Conservation (phyloP, 2,329 filamentous ascomycete species). For the Didymosphaeria variabile region DNA sequence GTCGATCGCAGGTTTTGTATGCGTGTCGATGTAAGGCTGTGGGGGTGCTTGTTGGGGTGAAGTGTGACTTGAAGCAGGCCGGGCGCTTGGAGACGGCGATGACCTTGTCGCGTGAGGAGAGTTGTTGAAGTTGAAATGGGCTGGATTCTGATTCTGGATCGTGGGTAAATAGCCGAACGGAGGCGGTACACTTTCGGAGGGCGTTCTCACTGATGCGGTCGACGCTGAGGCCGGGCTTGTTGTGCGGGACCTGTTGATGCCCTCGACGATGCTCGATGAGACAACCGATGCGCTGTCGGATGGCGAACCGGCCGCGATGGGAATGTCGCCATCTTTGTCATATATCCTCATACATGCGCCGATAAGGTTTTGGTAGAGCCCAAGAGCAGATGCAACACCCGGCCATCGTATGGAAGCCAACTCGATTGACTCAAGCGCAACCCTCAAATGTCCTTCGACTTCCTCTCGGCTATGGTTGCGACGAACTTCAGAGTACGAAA, state of each 20-base stretch:
- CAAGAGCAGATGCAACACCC: conserved; percentile 82
- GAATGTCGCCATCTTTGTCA: conserved; percentile 66
- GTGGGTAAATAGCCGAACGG: conserved; percentile 50
- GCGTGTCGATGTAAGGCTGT: conserved; percentile 39
- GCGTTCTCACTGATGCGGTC: conserved; percentile 49
- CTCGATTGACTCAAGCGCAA: conserved; percentile 80
- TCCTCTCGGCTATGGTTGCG: conserved; percentile 75
- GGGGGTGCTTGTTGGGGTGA: conserved; percentile 36
- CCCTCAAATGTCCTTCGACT: conserved; percentile 76
- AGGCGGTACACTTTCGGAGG: conserved; percentile 41
- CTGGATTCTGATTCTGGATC: conserved; percentile 39
- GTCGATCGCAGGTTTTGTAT: conserved; percentile 42
- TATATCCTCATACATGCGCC: conserved; percentile 89
- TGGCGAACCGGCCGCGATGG: conserved; percentile 58
- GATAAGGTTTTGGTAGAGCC: conserved; percentile 87
- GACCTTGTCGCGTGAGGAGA: conserved; percentile 27
- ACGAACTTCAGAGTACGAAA: conserved; percentile 87
- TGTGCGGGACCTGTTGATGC: conserved; percentile 55
- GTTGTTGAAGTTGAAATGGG: conserved; percentile 35
- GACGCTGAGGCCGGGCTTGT: conserved; percentile 56
- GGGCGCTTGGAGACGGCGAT: conserved; percentile 30
- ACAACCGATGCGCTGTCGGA: conserved; percentile 56
- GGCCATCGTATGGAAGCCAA: conserved; percentile 90
- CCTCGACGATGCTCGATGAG: conserved; percentile 51
- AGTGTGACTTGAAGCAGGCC: conserved; percentile 33